A percentile compares a stretch with the other conserved stretches of the same genome.
Conservation (phyloP, 202 grass and related monocot species). For the Setaria viridis region DNA sequence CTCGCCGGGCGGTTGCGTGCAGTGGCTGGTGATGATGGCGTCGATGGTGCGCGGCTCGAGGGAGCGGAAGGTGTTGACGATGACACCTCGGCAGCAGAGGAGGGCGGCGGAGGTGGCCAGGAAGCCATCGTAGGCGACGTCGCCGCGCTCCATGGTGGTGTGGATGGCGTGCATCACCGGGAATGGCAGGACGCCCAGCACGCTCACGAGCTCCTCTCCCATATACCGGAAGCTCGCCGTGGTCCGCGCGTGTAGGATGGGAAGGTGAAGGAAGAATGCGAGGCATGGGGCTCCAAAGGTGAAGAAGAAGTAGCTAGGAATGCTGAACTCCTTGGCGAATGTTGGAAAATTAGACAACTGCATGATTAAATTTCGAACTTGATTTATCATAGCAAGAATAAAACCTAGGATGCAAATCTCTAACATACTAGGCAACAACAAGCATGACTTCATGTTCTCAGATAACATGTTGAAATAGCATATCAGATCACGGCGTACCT, state of each 20-base stretch:
- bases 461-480: no score
- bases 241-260: constrained; percentile 41
- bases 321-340: constrained; percentile 47
- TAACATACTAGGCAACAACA: no score
- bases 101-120: constrained; percentile 2
- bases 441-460: no score
- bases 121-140: constrained; percentile 39
- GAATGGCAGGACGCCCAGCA: constrained; percentile 56
- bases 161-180: constrained; percentile 48
- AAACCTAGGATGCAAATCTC: no score
- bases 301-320: constrained; percentile 67
- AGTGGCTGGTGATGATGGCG: background rate
- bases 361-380: no score
- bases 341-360: no score
- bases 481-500: no score
- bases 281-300: constrained; percentile 58
- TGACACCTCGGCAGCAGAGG: constrained; percentile 38
- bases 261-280: constrained; percentile 43
- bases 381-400: no score
- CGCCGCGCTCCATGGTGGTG: constrained; percentile 49
- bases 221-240: constrained; percentile 54
- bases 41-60: constrained; percentile 44
- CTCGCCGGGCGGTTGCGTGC: background rate
- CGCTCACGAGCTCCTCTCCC: constrained; percentile 42
- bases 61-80: constrained; percentile 65